phyloP scores from a whole-genome alignment of 306 rosid genomes.

The Glycine tomentella region DNA sequence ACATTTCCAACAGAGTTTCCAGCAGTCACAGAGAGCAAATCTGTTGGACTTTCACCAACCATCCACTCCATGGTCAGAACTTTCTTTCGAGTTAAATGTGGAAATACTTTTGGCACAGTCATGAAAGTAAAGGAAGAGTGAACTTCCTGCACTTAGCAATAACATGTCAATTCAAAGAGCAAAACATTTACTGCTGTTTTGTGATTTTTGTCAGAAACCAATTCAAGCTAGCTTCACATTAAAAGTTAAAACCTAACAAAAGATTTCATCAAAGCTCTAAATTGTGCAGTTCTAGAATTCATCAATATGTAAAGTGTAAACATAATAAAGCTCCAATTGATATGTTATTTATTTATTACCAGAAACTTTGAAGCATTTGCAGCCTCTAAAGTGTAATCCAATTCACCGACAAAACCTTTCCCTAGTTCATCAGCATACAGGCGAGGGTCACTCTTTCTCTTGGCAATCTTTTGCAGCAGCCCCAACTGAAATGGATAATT shows the following conservation, averaged over 20 bases:
- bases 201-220: slow-evolving; percentile 37
- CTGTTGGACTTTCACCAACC: slow-evolving; percentile 92
- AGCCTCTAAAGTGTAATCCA: slow-evolving; percentile 91
- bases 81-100: slow-evolving; percentile 74
- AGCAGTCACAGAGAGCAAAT: slow-evolving; percentile 69
- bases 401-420: slow-evolving; percentile 87
- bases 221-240: slow-evolving; percentile 32
- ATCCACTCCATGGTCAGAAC: slow-evolving; percentile 99
- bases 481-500: slow-evolving; percentile 69
- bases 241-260: slow-evolving; percentile 24
- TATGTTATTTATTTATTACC: slow-evolving; percentile 64
- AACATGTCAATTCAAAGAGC: slow-evolving; percentile 44
- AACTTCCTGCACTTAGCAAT: slow-evolving; percentile 70
- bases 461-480: slow-evolving; percentile 82
- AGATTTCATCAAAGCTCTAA: neutral
- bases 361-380: slow-evolving; percentile 81
- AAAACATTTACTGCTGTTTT: neutral
- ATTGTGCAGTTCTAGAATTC: no score
- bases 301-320: no score
- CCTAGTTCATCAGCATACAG: slow-evolving; percentile 97
- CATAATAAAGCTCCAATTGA: slow-evolving; percentile 6
- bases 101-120: slow-evolving; percentile 72
- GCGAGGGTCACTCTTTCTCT: slow-evolving; percentile 88
- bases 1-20: slow-evolving; percentile 53
- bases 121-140: slow-evolving; percentile 82